These are phyloP conservation scores for Hypoxylon rubiginosum DNA, from an alignment of 2,329 filamentous ascomycete species.

Conservation along the genomic window DNA sequence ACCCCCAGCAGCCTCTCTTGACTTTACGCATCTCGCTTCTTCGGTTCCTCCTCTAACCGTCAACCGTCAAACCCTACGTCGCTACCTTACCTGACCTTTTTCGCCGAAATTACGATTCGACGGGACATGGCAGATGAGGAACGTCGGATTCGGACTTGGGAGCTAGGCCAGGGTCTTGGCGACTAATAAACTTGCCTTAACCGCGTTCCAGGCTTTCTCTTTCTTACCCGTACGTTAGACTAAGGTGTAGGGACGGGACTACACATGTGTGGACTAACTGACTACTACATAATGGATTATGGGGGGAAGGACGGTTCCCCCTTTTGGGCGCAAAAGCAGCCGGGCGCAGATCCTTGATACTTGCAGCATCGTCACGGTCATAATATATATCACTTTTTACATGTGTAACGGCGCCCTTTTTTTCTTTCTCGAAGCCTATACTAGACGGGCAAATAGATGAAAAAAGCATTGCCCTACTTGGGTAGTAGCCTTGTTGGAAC, in stretches of 20 bases:
- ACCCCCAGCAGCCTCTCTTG: neutral
- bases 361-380: constrained; percentile 25
- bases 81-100: constrained; percentile 4
- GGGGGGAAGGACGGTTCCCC: constrained; percentile 19
- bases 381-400: neutral
- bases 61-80: constrained; percentile 5
- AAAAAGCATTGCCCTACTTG: constrained; percentile 11
- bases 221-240: neutral
- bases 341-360: constrained; percentile 38
- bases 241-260: constrained; percentile 9
- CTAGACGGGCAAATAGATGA: constrained; percentile 22
- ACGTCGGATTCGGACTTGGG: constrained; percentile 3
- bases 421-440: constrained; percentile 10
- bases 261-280: constrained; percentile 4
- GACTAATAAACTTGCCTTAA: constrained; percentile 16
- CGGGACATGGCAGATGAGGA: neutral
- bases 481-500: constrained; percentile 22
- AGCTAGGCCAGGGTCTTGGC: constrained; percentile 19
- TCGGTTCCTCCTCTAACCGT: constrained; percentile 16
- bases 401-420: neutral
- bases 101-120: constrained; percentile 1
- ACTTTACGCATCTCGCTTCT: constrained; percentile 17
- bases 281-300: neutral
- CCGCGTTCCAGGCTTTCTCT: constrained; percentile 30
- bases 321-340: constrained; percentile 38